Percentiles rank a stretch among this genome's conserved stretches.
Conservation (phyloP, 257 asterid genomes). For the Solanum phureja region DNA sequence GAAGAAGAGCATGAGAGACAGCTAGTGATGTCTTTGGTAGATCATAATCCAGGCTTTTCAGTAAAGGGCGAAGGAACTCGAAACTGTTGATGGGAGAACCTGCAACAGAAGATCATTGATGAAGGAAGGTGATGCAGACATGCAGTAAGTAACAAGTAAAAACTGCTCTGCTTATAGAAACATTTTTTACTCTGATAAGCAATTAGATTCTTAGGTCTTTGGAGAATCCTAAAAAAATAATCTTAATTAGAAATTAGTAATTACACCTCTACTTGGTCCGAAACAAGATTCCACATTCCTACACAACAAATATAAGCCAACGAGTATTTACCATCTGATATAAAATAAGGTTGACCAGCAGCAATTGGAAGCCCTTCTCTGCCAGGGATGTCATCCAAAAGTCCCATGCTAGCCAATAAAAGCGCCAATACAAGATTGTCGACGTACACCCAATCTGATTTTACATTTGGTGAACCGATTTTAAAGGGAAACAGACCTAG, state of each 20-base stretch:
- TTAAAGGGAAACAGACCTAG: slow-evolving; percentile 77
- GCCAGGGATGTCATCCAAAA: slow-evolving; percentile 84
- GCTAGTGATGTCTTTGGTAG: slow-evolving; percentile 55
- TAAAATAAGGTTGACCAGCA: slow-evolving; percentile 88
- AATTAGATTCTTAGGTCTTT: neutral
- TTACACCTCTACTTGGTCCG: neutral
- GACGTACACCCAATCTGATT: slow-evolving; percentile 82
- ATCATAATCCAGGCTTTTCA: slow-evolving; percentile 63
- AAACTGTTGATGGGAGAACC: slow-evolving; percentile 91
- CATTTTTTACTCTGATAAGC: neutral
- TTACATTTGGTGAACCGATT: slow-evolving; percentile 51
- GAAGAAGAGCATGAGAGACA: slow-evolving; percentile 59
- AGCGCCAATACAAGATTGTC: slow-evolving; percentile 83
- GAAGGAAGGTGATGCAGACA: neutral
- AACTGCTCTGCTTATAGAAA: neutral
- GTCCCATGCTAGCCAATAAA: slow-evolving; percentile 96
- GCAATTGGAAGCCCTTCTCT: slow-evolving; percentile 71
- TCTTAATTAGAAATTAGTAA: neutral
- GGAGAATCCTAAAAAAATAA: neutral
- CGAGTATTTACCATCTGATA: slow-evolving; percentile 70
- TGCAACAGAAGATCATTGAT: slow-evolving; percentile 16
- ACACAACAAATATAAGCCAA: neutral
- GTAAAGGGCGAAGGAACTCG: slow-evolving; percentile 64
- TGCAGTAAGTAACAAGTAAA: neutral
- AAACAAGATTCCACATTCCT: neutral